These are phyloP conservation scores for Exutisphaerella laricina DNA, from an alignment of 2,329 filamentous ascomycete species.

Conservation along the genomic window DNA sequence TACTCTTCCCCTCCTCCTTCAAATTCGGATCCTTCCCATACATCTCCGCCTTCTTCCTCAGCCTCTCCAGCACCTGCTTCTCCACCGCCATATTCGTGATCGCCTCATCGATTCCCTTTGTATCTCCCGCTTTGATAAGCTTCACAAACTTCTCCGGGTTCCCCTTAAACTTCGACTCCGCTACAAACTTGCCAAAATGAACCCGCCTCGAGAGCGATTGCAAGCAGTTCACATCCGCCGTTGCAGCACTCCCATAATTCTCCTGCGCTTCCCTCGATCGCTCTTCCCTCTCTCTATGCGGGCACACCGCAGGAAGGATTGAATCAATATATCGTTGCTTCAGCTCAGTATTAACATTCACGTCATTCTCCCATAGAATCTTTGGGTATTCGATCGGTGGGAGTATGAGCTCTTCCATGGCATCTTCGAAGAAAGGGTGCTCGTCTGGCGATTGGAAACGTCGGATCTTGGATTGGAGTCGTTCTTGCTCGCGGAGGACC, in stretches of 20 bases:
- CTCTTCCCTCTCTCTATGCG: constrained; percentile 69
- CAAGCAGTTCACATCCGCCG: constrained; percentile 81
- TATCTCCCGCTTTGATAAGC: constrained; percentile 75
- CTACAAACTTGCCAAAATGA: constrained; percentile 98
- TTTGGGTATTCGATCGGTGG: constrained; percentile 79
- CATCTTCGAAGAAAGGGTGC: constrained; percentile 90
- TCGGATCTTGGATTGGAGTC: constrained; percentile 83
- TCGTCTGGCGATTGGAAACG: constrained; percentile 96
- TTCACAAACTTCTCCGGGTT: constrained; percentile 74
- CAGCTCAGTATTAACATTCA: constrained; percentile 85
- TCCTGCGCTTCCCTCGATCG: constrained; percentile 73
- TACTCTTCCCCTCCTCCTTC: constrained; percentile 51
- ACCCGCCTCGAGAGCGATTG: constrained; percentile 87
- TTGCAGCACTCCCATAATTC: constrained; percentile 91
- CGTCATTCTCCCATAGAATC: constrained; percentile 80
- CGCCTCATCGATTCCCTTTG: constrained; percentile 74
- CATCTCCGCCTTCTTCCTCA: constrained; percentile 83
- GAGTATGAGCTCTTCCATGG: constrained; percentile 74
- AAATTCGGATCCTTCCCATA: constrained; percentile 83
- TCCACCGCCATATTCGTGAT: constrained; percentile 90
- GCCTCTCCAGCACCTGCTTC: constrained; percentile 79
- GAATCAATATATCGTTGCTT: constrained; percentile 76
- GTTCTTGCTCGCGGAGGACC: constrained; percentile 85
- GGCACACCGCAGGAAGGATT: constrained; percentile 78
- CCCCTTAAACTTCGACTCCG: constrained; percentile 86